Evolutionary conservation across 2,329 filamentous ascomycete species (phyloP), one percentile per base, ranked within the genome.

Genomic region (Aspergillus ochraceoroseus): DNA sequence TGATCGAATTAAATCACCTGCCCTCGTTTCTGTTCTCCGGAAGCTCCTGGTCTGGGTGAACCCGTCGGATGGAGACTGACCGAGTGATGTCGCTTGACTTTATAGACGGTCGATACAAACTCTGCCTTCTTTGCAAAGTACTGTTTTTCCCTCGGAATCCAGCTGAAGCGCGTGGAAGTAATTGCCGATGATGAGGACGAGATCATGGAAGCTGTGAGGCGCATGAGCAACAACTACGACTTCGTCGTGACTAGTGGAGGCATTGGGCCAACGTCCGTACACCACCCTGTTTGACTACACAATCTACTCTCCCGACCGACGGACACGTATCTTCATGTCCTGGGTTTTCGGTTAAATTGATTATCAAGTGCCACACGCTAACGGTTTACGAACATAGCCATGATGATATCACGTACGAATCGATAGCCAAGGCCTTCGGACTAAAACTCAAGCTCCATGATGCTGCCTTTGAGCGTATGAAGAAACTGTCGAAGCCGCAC

Each of bases 341-440:
- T n/a, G n/a, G n/a, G n/a, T n/a, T n/a, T n/a, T n/a, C n/a, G n/a
- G n/a, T n/a, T n/a, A n/a, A n/a, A n/a, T n/a, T n/a, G n/a, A n/a
- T n/a, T n/a, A n/a, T n/a, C n/a, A n/a, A n/a, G n/a, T n/a, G n/a
- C n/a, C n/a, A n/a, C n/a, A n/a, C n/a, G n/a, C n/a, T n/a, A n/a
- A n/a, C n/a, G n/a, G n/a, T n/a, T n/a, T n/a, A n/a, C n/a, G n/a
- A n/a, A n/a, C 23, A 33, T 19, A 94, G 87, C 41, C 90, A 96
- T 71, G 92, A 98, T 65, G 92, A 98, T 62, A 96, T 96, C 54
- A 96, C 92, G 17, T 98, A 98, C 69, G 75, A 85, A 59, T 90
- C 87, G 26, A 94, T 98, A 62, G 89, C 87, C 49, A 88, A 87
- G 62, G 92, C 89, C 5, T 96, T 95, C 63, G 69, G 72, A 29